Base-by-base conservation (phyloP, 2,329 filamentous ascomycete species). In the Lasiodiplodia citricola region DNA sequence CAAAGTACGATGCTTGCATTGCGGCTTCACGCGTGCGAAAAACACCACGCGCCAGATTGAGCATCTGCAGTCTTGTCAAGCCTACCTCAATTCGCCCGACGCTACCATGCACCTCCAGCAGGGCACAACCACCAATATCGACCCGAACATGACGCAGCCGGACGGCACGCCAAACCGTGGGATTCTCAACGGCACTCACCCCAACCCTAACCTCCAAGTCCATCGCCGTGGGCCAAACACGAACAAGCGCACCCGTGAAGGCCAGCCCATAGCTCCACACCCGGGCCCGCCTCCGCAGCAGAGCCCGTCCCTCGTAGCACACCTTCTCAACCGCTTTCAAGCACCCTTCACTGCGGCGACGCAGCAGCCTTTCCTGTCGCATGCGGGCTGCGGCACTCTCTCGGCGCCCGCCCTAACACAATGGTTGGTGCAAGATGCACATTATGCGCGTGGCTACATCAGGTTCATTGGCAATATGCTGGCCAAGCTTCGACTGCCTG, bases 381-480 rank as follows among this genome's bases (percentile, higher is more conserved):
- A 87, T 58, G 90, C 91, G 6, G 90, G 90, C 16, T 82, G 84
- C 67, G 91, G 91, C 25, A 86, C 84, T 0, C 81, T 91, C 21
- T 81, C 86, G 21, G 87, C 87, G 60, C 74, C 82, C 0, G 79
- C 83, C 1, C 81, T 93, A 13, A 85, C 86, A 23, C 83, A 85
- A 76, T 93, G 91, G 91, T 87, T 93, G 54, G 87, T 88, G 14
- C 91, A 92, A 77, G 91, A 93, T 78, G 84, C 88, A 10, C 86
- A 93, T 69, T 91, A 92, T 79, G 88, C 90, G 41, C 89, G 91
- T 71, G 87, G 87, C 63, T 92, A 92, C 78, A 86, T 92, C 72
- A 84, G 86, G 31, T 92, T 91, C 72, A 86, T 89, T 25, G 90
- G 90, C 10, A 82, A 84, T n/a, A 79, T 92, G 8, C 85, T 93